Percentiles rank a stretch among this genome's conserved stretches.
Conservation (phyloP, 2,329 filamentous ascomycete genomes). For the Neofusicoccum parvum region DNA sequence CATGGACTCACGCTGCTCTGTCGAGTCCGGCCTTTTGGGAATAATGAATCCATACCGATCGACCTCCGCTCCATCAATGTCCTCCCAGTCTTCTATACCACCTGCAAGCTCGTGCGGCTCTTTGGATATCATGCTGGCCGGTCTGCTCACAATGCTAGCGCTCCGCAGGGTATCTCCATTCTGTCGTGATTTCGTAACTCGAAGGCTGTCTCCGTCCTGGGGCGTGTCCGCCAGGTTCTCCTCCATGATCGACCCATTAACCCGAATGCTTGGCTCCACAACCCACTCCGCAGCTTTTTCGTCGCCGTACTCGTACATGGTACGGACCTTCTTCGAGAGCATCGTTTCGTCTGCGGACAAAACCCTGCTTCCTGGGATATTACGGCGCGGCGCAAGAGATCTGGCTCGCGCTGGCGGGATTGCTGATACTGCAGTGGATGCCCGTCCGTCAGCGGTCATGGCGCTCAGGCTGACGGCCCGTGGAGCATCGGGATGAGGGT, state of each 20-base stretch:
- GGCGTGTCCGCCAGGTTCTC: background rate
- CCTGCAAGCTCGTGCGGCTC: constrained; percentile 61
- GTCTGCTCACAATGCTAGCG: constrained; percentile 27
- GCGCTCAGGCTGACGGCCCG: constrained; percentile 16
- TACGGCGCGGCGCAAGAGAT: constrained; percentile 10
- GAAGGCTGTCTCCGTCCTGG: constrained; percentile 5
- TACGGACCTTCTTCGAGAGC: constrained; percentile 62
- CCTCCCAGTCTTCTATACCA: constrained; percentile 66
- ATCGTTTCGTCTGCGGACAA: constrained; percentile 67
- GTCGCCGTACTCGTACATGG: constrained; percentile 66
- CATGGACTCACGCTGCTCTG: constrained; percentile 35
- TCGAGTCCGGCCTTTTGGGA: constrained; percentile 42
- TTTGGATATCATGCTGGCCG: constrained; percentile 44
- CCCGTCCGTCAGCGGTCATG: background rate
- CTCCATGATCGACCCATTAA: constrained; percentile 20
- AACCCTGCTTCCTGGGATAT: constrained; percentile 43
- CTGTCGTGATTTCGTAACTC: constrained; percentile 4
- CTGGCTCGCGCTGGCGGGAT: background rate
- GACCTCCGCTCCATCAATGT: constrained; percentile 60
- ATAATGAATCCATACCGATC: constrained; percentile 69
- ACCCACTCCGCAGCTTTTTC: constrained; percentile 54
- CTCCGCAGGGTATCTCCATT: constrained; percentile 28
- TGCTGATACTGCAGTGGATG: constrained; percentile 3
- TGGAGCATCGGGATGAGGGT: background rate
- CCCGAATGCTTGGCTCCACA: constrained; percentile 1